Conservation (phyloP, 2,329 filamentous ascomycete genomes). For the Immersiporthe knoxdaviesiana region DNA sequence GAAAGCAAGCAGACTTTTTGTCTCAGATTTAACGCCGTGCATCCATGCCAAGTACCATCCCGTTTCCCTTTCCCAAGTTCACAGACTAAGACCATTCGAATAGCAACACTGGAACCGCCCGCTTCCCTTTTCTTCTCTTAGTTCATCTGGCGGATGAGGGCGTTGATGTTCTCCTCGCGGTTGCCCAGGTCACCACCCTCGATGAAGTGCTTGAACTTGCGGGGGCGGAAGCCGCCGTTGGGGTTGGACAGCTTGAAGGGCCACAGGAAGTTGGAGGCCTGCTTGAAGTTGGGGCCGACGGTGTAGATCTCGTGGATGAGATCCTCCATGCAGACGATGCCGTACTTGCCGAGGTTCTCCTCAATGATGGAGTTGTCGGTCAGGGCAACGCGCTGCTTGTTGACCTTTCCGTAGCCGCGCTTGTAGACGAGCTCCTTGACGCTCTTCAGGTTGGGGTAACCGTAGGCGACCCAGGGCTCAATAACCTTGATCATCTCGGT, state of each 20-base stretch:
- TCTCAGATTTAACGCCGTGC: conserved; percentile 41
- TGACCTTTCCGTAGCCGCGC: conserved; percentile 98
- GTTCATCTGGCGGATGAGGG: conserved; percentile 97
- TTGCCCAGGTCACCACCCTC: conserved; percentile 99
- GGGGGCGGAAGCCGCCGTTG: conserved; percentile 89
- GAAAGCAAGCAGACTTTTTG: conserved; percentile 30
- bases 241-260: conserved; percentile 99
- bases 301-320: conserved; percentile 99
- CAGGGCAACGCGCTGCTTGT: conserved; percentile 95
- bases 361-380: conserved; percentile 99
- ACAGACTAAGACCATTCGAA: conserved; percentile 38
- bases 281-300: conserved; percentile 99
- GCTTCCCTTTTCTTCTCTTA: conserved; percentile 50
- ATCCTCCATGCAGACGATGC: conserved; percentile 99
- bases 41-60: conserved; percentile 36
- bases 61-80: conserved; percentile 30
- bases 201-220: conserved; percentile 99
- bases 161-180: conserved; percentile 98
- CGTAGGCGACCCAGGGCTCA: conserved; percentile 98
- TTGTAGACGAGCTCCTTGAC: conserved; percentile 99
- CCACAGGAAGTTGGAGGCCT: conserved; percentile 99
- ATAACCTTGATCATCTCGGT: conserved; percentile 97
- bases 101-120: conserved; percentile 22
- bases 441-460: conserved; percentile 99
- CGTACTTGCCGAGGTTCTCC: conserved; percentile 95